Base-by-base conservation (phyloP, 1,284 basidiomycete species). In the Calocybe gambosa region DNA sequence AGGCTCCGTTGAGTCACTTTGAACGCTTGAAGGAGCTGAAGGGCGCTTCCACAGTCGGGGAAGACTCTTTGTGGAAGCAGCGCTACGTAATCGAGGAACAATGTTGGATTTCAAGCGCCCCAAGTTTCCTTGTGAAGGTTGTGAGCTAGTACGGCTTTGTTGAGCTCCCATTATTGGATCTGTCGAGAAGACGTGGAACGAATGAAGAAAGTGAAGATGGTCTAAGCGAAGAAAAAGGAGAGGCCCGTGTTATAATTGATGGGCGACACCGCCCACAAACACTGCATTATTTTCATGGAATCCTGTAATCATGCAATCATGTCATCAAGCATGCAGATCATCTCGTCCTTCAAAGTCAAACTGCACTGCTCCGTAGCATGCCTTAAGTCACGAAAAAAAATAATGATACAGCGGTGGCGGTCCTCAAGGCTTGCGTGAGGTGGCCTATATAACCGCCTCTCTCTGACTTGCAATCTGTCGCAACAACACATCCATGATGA, bases 111-210 rank as follows among this genome's bases (percentile, higher is more conserved):
- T 55, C 7, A 51, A 25, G 5, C 51, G 46, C 26, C 45, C 42
- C 18, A 52, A 25, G 20, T 47, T 50, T 10, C 31, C 19, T n/a
- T 48, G 28, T 2, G 47, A 35, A 9, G 43, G 7, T 12, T 42
- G 43, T 10, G 45, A 46, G 13, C 48, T 48, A 5, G 52, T 45
- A 29, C 56, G 51, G 29, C 55, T 58, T 39, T 59, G 56, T 20
- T 55, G 51, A 25, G 54, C 50, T 33, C 62, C 63, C 63, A 65
- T 65, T 23, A n/a, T n/a, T n/a, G 28, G 45, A 41, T 35, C 21
- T 20, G 43, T 23, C 39, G 31, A 13, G 37, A 23, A 42, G 31
- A 18, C 25, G n/a, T 15, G 21, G 35, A 39, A 29, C 10, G 46
- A 31, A 39, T 37, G 38, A 21, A 36, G 34, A 36, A 16, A 25